These are phyloP conservation scores for Echinosophora koreensis DNA, from an alignment of 306 rosid genomes.

Conservation along the genomic window DNA sequence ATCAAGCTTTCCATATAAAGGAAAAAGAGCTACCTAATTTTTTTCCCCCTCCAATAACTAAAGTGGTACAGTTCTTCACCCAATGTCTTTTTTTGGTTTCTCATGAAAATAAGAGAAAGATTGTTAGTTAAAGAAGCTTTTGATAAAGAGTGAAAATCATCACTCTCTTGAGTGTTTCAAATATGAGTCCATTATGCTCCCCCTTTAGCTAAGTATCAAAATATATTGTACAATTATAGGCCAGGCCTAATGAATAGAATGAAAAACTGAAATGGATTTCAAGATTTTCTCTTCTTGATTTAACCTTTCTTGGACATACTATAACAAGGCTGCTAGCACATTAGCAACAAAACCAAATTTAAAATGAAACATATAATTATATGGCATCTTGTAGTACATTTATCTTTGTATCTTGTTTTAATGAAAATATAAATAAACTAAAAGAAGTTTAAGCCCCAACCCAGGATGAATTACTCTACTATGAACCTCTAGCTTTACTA, in stretches of 20 bases:
- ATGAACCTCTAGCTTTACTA: not conserved
- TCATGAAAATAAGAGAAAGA: slow-evolving; percentile 98
- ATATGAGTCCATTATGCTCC: slow-evolving; percentile 44
- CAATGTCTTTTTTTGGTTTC: slow-evolving; percentile 70
- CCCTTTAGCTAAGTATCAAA: slow-evolving; percentile 36
- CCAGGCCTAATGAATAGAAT: slow-evolving; percentile 39
- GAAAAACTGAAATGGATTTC: slow-evolving; percentile 37
- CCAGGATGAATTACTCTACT: slow-evolving; percentile 8
- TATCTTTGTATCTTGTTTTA: not conserved
- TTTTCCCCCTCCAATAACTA: slow-evolving; percentile 65
- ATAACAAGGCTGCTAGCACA: slow-evolving; percentile 26
- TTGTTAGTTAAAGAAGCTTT: slow-evolving; percentile 79
- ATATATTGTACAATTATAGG: slow-evolving; percentile 24
- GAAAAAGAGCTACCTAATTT: slow-evolving; percentile 57
- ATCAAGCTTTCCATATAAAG: slow-evolving; percentile 59
- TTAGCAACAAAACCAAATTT: slow-evolving; percentile 30
- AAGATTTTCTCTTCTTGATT: slow-evolving; percentile 32
- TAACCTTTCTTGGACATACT: slow-evolving; percentile 19
- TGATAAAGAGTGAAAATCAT: slow-evolving; percentile 69
- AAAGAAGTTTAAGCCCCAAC: not conserved
- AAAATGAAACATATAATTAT: slow-evolving; percentile 1
- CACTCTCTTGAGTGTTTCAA: slow-evolving; percentile 59
- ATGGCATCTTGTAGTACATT: not conserved
- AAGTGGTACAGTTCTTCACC: slow-evolving; percentile 83
- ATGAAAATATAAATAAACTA: not conserved